Evolutionary conservation across 2,329 filamentous ascomycete genomes (phyloP), one percentile per base, ranked within the genome.

Genomic region (Trichoderma sp.): DNA sequence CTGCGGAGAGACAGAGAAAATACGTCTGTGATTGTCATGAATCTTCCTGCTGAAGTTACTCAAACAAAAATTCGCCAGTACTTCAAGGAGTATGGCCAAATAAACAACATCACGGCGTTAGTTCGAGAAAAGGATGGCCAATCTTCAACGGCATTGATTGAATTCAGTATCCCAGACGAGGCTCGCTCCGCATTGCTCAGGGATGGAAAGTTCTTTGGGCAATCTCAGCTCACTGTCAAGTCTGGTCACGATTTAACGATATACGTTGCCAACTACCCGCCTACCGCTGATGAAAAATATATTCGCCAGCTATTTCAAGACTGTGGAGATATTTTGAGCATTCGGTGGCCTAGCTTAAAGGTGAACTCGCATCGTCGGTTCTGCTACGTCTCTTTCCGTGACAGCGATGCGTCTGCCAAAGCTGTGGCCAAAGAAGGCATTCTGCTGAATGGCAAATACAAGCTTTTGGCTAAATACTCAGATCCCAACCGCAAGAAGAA

Each of bases 351-450:
- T 2, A 97, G 93, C 68, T 86, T 99, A 63, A 96, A 96, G 77
- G 94, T 87, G 79, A 95, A 97, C 75, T 90, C 91, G 1, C 90
- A 92, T 74, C 92, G 96, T 37, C 91, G 96, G 28, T 99, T 99
- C 81, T 97, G 94, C 82, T 99, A 99, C 78, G 85, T 97, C 7
- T 93, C 96, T n/a, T 97, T 97, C 77, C 86, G 89, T 59, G 88
- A 89, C 37, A 80, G 86, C 3, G 84, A 85, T n/a, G 86, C 87
- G 64, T 92, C 94, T 0, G 84, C 88, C 49, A 88, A 87, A 59
- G 94, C 94, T 1, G 90, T 90, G 0, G 81, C 87, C 69, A 86
- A 97, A 59, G 86, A 97, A 75, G 91, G 91, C 30, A 89, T 85
- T 68, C 77, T 89, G 26, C 80, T 97, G 0, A 91, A 90, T 28